A percentile compares a stretch with the other conserved stretches of the same genome.
Conservation (phyloP, 805 yeast genomes). For the Jamesozyma piceae region DNA sequence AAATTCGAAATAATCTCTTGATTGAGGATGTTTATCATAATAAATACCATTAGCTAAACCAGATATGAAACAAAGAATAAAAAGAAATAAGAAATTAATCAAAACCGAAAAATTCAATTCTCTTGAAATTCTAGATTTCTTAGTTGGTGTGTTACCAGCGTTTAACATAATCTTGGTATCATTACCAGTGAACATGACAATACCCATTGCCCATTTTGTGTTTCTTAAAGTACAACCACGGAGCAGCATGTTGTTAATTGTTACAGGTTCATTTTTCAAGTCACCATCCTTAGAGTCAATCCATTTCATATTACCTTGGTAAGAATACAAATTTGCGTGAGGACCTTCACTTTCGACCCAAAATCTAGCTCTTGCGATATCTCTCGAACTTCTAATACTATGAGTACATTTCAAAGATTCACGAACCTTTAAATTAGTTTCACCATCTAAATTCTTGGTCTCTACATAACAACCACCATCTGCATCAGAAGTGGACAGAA, state of each 20-base stretch:
- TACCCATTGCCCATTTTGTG: slow-evolving; percentile 75
- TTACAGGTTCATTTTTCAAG: slow-evolving; percentile 48
- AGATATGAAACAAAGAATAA: slow-evolving; percentile 57
- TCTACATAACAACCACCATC: slow-evolving; percentile 70
- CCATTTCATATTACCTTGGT: slow-evolving; percentile 62
- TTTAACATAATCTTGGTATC: slow-evolving; percentile 78
- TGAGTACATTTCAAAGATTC: slow-evolving; percentile 60
- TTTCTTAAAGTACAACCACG: slow-evolving; percentile 75
- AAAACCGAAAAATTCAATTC: slow-evolving; percentile 65
- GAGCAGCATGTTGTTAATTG: slow-evolving; percentile 56
- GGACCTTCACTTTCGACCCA: slow-evolving; percentile 81
- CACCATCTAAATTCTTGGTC: slow-evolving; percentile 77
- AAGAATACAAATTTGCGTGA: slow-evolving; percentile 65
- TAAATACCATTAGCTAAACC: slow-evolving; percentile 65
- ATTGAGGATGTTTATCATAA: slow-evolving; percentile 38
- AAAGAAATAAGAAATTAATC: slow-evolving; percentile 55
- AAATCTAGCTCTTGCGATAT: slow-evolving; percentile 43
- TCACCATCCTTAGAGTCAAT: slow-evolving; percentile 28
- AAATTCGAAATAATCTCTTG: slow-evolving; percentile 59
- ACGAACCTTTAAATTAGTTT: slow-evolving; percentile 66
- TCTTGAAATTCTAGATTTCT: slow-evolving; percentile 61
- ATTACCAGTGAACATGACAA: slow-evolving; percentile 67
- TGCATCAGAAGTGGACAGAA: slow-evolving; percentile 55
- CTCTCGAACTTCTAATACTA: slow-evolving; percentile 39
- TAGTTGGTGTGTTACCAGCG: slow-evolving; percentile 72